Conservation (phyloP, 2,329 filamentous ascomycete genomes). For the Pyricularia grisea region DNA sequence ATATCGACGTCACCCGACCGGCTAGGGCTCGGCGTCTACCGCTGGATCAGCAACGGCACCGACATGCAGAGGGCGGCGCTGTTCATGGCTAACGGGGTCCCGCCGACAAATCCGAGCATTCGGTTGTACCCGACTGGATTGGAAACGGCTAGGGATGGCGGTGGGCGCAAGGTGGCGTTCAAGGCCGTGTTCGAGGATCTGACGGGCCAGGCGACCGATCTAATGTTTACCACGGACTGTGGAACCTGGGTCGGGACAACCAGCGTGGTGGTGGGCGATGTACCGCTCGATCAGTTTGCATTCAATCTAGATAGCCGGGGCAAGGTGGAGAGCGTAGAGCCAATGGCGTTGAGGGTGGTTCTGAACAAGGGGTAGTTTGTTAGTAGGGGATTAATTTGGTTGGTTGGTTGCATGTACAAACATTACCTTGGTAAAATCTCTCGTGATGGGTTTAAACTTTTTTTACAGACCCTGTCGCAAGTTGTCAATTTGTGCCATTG, state of each 20-base stretch:
- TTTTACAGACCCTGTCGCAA: not conserved
- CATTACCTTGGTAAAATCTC: too few species aligned
- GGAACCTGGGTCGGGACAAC: slow-evolving; percentile 15
- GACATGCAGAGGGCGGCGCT: slow-evolving; percentile 17
- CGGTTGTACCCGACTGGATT: slow-evolving; percentile 22
- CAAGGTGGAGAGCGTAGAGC: slow-evolving; percentile 14
- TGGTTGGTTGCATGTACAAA: not conserved
- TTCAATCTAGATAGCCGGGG: slow-evolving; percentile 15
- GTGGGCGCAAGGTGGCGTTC: slow-evolving; percentile 19
- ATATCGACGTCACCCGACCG: slow-evolving; percentile 18
- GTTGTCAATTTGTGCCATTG: not conserved
- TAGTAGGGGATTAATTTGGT: not conserved
- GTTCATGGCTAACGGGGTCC: slow-evolving; percentile 15
- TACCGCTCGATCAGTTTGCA: slow-evolving; percentile 17
- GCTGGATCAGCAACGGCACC: slow-evolving; percentile 22
- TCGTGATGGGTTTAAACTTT: not conserved
- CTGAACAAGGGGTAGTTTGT: slow-evolving; percentile 9
- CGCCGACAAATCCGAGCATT: slow-evolving; percentile 17
- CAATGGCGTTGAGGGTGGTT: slow-evolving; percentile 15
- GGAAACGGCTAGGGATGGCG: slow-evolving; percentile 12
- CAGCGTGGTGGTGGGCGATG: slow-evolving; percentile 13
- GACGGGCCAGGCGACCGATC: slow-evolving; percentile 4
- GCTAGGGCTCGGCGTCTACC: slow-evolving; percentile 18
- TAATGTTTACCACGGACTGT: slow-evolving; percentile 13
- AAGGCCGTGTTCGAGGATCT: slow-evolving; percentile 23